Conservation (phyloP, 2,329 filamentous ascomycete species). For the Penicillium palitans region DNA sequence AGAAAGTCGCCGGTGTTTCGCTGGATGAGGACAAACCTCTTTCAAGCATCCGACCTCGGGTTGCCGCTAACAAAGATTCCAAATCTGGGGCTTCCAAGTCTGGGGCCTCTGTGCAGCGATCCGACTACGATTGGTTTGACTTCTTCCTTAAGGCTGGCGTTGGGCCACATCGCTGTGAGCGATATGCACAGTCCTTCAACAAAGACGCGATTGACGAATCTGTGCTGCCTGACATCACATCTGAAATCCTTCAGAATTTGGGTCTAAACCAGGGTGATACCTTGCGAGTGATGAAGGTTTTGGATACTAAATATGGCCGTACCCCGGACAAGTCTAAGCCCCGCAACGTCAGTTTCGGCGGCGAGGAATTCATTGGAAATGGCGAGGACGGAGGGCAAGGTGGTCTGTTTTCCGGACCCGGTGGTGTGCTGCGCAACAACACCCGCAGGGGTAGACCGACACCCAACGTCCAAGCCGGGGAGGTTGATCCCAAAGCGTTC, state of each 20-base stretch:
- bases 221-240: slow-evolving; percentile 84
- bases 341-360: slow-evolving; percentile 55
- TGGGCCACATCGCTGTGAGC: slow-evolving; percentile 86
- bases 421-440: slow-evolving; percentile 89
- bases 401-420: slow-evolving; percentile 87
- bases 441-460: slow-evolving; percentile 88
- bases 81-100: slow-evolving; percentile 37
- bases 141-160: slow-evolving; percentile 95
- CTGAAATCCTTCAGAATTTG: slow-evolving; percentile 76
- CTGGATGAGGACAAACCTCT: slow-evolving; percentile 90
- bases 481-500: slow-evolving; percentile 84
- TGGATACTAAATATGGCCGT: slow-evolving; percentile 79
- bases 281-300: slow-evolving; percentile 84
- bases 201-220: slow-evolving; percentile 96
- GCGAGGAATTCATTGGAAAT: slow-evolving; percentile 54
- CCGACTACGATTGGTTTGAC: slow-evolving; percentile 95
- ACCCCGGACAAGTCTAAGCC: slow-evolving; percentile 57
- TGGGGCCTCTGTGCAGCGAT: slow-evolving; percentile 41
- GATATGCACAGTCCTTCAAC: slow-evolving; percentile 85
- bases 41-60: slow-evolving; percentile 65
- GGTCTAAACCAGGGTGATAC: slow-evolving; percentile 97
- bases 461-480: slow-evolving; percentile 79
- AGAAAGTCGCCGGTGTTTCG: slow-evolving; percentile 80
- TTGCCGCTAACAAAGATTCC: slow-evolving; percentile 36
- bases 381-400: slow-evolving; percentile 61